Base-by-base conservation (phyloP, 2,329 filamentous ascomycete genomes). In the Talaromyces sp. region DNA sequence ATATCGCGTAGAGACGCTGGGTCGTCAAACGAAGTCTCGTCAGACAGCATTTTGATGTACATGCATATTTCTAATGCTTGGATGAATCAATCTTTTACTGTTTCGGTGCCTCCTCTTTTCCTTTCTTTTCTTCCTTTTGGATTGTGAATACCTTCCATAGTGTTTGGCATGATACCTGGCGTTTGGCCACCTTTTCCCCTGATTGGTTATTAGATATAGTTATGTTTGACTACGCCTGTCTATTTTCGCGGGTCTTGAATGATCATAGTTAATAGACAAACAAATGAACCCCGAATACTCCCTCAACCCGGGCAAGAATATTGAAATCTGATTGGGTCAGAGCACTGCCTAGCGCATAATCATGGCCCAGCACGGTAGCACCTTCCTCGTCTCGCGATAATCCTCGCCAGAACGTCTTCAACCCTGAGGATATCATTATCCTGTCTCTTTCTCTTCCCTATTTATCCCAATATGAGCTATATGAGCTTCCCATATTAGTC, bases 1-100 rank as follows among this genome's bases (percentile, higher is more conserved):
- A 6, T 66, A 75, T 22, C 61, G 67, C 10, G 66, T 75, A 17
- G 72, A 74, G 19, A 61, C 59, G n/a, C 45, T 61, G n/a, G 59
- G 59, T 11, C 59, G 59, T 22, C 55, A 60, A 40, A 60, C 58
- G 15, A 39, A 21, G 46, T 56, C 58, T 22, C 58, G 50, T 54
- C 40, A 46, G 37, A 41, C 33, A 22, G 33, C 22, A 33, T 52
- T 53, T 25, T 60, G 43, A 57, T 57, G 55, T 57, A 57, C 45
- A 52, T 57, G 55, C 45, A 22, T 57, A 25, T 37, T 41, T 36
- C 28, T 52, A 21, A 57, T 57, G 21, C 37, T 40, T 57, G 55
- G 45, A 52, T 51, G 46, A 52, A 41, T 51, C 31, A 41, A 57
- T 45, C 5, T 37, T 40, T 41, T 51, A 45, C 35, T 25, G 11